Conservation (phyloP, 2,329 filamentous ascomycete genomes). For the Nigrospora sphaerica region DNA sequence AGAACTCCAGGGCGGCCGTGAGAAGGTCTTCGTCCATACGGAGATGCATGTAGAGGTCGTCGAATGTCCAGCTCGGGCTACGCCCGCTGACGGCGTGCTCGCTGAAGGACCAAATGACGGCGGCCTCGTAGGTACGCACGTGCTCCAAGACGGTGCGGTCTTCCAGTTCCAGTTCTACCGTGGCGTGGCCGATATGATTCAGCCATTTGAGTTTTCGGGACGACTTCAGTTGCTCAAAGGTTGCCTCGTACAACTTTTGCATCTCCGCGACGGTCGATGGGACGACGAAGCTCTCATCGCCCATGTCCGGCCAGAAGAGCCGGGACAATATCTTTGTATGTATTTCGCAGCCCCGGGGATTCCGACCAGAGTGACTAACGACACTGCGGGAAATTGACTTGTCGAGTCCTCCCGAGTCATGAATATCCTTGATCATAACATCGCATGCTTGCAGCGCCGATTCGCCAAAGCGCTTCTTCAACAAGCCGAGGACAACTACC, state of each 20-base stretch:
- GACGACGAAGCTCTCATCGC: conserved; percentile 60
- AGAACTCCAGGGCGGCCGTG: conserved; percentile 60
- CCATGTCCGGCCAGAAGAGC: conserved; percentile 85
- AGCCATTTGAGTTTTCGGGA: conserved; percentile 86
- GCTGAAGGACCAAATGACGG: conserved; percentile 75
- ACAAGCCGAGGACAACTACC: conserved; percentile 72
- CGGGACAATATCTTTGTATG: conserved; percentile 84
- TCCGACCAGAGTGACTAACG: conserved; percentile 14
- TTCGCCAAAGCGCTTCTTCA: conserved; percentile 86
- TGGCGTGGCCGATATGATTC: conserved; percentile 71
- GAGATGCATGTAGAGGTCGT: conserved; percentile 46
- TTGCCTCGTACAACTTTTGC: conserved; percentile 64
- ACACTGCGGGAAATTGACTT: conserved; percentile 48
- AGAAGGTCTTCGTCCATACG: conserved; percentile 71
- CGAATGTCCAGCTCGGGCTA: conserved; percentile 35
- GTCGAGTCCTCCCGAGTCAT: conserved; percentile 74
- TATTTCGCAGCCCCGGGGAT: conserved; percentile 34
- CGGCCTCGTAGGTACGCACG: conserved; percentile 78
- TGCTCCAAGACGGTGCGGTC: conserved; percentile 70
- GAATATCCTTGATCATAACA: conserved; percentile 92
- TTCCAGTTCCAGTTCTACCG: conserved; percentile 72
- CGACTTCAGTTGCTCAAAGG: conserved; percentile 74
- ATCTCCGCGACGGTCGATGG: conserved; percentile 51
- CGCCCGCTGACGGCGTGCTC: conserved; percentile 18
- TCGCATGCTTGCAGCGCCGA: conserved; percentile 83